These are phyloP conservation scores for Plasmodium knowlesi DNA, from an alignment of 169 alveolate species.

Conservation along the genomic window DNA sequence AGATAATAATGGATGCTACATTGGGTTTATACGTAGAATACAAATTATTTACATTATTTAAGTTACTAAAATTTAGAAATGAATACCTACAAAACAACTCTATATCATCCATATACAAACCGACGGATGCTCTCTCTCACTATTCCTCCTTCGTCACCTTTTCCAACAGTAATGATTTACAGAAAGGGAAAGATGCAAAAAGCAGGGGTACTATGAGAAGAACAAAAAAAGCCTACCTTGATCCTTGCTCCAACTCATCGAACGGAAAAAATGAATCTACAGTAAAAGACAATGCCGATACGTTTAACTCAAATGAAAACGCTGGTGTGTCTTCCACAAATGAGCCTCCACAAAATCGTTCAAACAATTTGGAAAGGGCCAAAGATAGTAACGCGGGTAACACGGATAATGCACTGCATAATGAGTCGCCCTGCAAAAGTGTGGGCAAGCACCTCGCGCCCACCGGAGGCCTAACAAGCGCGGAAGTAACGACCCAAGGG, in stretches of 20 bases:
- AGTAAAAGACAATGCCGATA: neutral
- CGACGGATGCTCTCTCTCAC: conserved; percentile 39
- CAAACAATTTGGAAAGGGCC: neutral
- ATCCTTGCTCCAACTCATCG: neutral
- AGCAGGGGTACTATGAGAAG: neutral
- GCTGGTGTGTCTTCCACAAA: neutral
- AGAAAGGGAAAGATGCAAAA: neutral
- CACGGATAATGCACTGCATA: neutral
- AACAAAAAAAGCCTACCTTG: neutral
- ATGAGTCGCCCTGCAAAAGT: neutral
- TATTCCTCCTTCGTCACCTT: conserved; percentile 27
- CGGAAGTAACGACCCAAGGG: neutral
- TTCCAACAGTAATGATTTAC: neutral
- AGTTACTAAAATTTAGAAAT: conserved; percentile 26
- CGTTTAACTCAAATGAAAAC: neutral
- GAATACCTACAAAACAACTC: conserved; percentile 16
- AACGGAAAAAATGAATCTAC: neutral
- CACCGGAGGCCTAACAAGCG: neutral
- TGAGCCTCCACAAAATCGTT: neutral
- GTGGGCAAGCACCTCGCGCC: neutral
- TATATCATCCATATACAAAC: conserved; percentile 4
- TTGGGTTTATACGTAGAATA: conserved; percentile 81
- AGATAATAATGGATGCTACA: conserved; percentile 82
- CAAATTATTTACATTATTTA: conserved; percentile 54
- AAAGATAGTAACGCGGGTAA: neutral